Conservation (phyloP, 2,329 filamentous ascomycete species). For the Coleophoma eucalyptorum region DNA sequence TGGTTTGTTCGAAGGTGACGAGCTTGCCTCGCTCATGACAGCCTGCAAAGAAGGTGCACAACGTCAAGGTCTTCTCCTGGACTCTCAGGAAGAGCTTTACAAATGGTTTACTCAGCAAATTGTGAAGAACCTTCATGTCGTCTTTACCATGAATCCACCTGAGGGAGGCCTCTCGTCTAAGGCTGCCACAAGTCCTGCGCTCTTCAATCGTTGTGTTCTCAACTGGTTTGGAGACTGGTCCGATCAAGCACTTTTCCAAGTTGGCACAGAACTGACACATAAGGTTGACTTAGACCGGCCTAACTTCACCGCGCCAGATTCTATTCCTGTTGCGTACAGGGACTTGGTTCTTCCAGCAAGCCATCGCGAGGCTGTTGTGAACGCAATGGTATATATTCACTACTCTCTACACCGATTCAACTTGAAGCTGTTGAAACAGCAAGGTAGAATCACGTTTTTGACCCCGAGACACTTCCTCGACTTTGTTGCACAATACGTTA, state of each 20-base stretch:
- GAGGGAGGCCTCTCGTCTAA: constrained; percentile 93
- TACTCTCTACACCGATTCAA: constrained; percentile 93
- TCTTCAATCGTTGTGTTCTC: constrained; percentile 99
- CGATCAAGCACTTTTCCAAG: constrained; percentile 97
- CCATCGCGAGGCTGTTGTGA: constrained; percentile 89
- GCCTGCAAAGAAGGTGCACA: constrained; percentile 98
- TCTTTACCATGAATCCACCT: constrained; percentile 99
- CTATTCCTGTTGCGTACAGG: constrained; percentile 87
- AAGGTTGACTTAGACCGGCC: constrained; percentile 92
- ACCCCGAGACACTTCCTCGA: constrained; percentile 97
- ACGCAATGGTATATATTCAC: constrained; percentile 98
- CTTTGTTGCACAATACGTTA: constrained; percentile 97
- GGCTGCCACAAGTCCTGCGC: constrained; percentile 91
- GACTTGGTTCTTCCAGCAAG: constrained; percentile 80
- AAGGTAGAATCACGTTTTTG: constrained; percentile 87
- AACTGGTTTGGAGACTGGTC: constrained; percentile 99
- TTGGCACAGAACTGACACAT: constrained; percentile 90
- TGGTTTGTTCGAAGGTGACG: constrained; percentile 97
- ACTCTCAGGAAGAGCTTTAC: constrained; percentile 99
- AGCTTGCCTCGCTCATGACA: constrained; percentile 97
- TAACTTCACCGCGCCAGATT: constrained; percentile 83
- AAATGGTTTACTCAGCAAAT: constrained; percentile 99
- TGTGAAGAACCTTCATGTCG: constrained; percentile 96
- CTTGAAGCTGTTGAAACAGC: constrained; percentile 80
- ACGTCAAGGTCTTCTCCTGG: constrained; percentile 87